Evolutionary conservation across 2,329 filamentous ascomycete species (phyloP), one percentile per base, ranked within the genome.

Genomic region (Monilinia vaccinii-corymbosi): DNA sequence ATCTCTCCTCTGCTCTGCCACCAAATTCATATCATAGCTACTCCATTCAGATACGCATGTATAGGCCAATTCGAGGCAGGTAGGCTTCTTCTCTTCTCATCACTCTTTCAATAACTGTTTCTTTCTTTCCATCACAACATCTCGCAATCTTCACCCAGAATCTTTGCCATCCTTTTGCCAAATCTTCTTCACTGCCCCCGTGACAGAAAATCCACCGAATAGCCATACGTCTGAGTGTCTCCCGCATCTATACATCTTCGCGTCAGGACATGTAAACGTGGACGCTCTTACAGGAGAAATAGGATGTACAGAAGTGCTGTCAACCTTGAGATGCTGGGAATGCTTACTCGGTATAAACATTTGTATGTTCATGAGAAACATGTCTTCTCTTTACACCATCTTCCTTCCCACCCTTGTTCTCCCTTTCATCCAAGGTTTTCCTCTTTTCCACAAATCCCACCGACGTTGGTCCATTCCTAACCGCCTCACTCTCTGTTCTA

Each of bases 201-300:
- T 31, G 10, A 61, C 21, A 4, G 62, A 56, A 18, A 62, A 56
- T 8, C 60, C 60, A 7, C 62, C 60, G n/a, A 63, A 63, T 14
- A 63, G 23, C 62, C 62, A 63, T 7, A 62, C 62, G 38, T 63
- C 50, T 13, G 60, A 56, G 58, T 63, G 62, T 55, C 62, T 51
- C 16, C 62, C 62, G 46, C 62, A 59, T 34, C 56, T 59, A 36
- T 23, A 38, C 4, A 18, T 10, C 10, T 23, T 28, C 14, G 28
- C 31, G 56, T 59, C 18, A 59, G 56, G 25, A 32, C 8, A 31
- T 32, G 38, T 8, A 13, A 10, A 32, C 21, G 28, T 44, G 28
- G n/a, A 32, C 6, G 5, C 45, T 32, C 8, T 34, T 9, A 21
- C 28, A 11, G 40, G 31, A 32, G 36, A 34, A 16, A 44, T 31